phyloP scores from a whole-genome alignment of 495 filamentous ascomycete genomes.

The Hapsidospora chrysogenum region DNA sequence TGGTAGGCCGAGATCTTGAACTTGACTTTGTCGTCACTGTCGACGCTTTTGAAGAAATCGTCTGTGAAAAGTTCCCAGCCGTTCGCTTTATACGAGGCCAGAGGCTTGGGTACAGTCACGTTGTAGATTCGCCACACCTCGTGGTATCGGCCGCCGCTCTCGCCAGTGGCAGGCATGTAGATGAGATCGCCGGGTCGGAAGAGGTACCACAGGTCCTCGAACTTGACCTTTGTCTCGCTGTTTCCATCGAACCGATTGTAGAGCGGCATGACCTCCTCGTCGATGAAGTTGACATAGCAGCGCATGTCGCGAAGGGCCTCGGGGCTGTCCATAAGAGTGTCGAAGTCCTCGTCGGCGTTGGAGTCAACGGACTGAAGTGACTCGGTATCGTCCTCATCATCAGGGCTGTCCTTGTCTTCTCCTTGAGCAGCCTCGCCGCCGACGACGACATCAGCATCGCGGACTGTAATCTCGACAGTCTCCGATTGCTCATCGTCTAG shows the following conservation, averaged over 20 bases:
- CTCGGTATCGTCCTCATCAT: constrained; percentile 6
- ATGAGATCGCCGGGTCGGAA: constrained; percentile 19
- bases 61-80: constrained; percentile 1
- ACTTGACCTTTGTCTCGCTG: constrained; percentile 9
- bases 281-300: constrained; percentile 19
- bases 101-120: constrained; percentile 8
- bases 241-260: constrained; percentile 10
- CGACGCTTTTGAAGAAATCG: constrained; percentile 3
- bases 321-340: constrained; percentile 13
- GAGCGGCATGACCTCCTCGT: constrained; percentile 17
- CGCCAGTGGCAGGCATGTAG: constrained; percentile 12
- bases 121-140: constrained; percentile 14
- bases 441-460: constrained; percentile 3
- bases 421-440: constrained; percentile 1
- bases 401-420: constrained; percentile 1
- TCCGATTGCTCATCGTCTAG: constrained; percentile 9
- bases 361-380: constrained; percentile 5
- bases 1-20: constrained; percentile 18
- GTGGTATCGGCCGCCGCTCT: constrained; percentile 5
- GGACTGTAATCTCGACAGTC: constrained; percentile 9
- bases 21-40: background rate
- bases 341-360: constrained; percentile 12
- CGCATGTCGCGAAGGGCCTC: constrained; percentile 16
- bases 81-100: constrained; percentile 7
- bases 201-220: constrained; percentile 19